Base-by-base conservation (phyloP, 257 asterid genomes). In the Petunia axillaris region DNA sequence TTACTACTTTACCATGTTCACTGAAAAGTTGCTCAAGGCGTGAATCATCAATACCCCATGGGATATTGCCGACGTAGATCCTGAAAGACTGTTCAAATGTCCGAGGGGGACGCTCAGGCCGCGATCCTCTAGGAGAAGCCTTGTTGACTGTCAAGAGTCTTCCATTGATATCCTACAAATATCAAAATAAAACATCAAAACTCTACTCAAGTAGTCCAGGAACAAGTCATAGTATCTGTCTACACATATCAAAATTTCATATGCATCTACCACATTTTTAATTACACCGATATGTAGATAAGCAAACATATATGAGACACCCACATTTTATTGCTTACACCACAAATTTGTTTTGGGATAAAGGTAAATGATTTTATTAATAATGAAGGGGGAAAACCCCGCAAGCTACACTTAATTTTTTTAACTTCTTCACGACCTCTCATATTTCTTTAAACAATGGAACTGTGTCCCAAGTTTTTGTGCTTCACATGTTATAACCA, bases 11-110 rank as follows among this genome's bases (percentile, higher is more conserved):
- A 9, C 98, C 99, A 38, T 94, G 87, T 84, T 91, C 96, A 55
- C 97, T 91, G 87, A 96, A 96, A 37, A 91, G 53, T 86, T 94
- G 87, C 81, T 89, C 93, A 36, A 94, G 97, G n/a, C 90, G 89
- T 25, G 84, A 81, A 48, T 96, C 91, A 75, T 91, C 92, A 79
- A 85, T 91, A 75, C 83, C 87, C 98, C 99, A 96, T 2, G 98
- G 93, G 82, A 96, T 81, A 91, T 92, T 96, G 65, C 99, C 98
- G 3, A 91, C 98, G 38, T 94, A 96, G 70, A 93, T 89, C 84
- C 91, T 91, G 85, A 36, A 83, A 79, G 87, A 54, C 66, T 91
- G 82, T 77, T 91, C 92, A 82, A 48, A 86, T 67, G 75, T 88
- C 40, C 91, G 90, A 76, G 94, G 89, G 15, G 91, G 57, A n/a